A percentile compares a stretch with the other conserved stretches of the same genome.
These are phyloP conservation scores for Podochytrium sp. DNA, from an alignment of 192 early-diverging fungal genomes.

Conservation along the genomic window DNA sequence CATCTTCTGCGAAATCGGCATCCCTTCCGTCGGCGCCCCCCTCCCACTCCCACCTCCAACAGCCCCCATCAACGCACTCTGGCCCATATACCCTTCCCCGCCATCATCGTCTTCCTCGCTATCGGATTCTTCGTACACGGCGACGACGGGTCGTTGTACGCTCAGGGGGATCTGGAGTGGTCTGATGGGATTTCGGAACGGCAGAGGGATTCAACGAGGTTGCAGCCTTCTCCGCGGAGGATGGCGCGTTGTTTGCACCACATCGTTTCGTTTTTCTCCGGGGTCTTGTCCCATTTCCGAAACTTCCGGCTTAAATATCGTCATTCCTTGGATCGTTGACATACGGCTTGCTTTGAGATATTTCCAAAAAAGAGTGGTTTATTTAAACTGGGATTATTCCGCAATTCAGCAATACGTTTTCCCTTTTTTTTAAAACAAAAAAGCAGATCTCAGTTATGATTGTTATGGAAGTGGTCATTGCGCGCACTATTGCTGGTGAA, in stretches of 20 bases:
- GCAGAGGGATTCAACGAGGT: conserved; percentile 74
- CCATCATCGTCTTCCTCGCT: conserved; percentile 32
- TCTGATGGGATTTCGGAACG: conserved; percentile 35
- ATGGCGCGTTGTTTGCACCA: conserved; percentile 82
- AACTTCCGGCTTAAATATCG: too few relatives aligned
- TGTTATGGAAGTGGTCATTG: too few relatives aligned
- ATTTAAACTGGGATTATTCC: too few relatives aligned
- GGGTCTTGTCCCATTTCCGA: conserved; percentile 49
- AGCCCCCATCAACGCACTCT: conserved; percentile 17
- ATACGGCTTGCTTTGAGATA: background rate
- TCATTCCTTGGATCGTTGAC: too few relatives aligned
- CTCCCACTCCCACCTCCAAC: background rate
- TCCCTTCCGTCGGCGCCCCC: conserved; percentile 20
- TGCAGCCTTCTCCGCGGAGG: conserved; percentile 84
- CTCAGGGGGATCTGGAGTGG: conserved; percentile 41
- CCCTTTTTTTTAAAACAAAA: too few relatives aligned
- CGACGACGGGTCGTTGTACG: conserved; percentile 50
- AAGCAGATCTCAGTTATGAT: too few relatives aligned
- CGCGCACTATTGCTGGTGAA: too few relatives aligned
- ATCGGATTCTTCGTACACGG: conserved; percentile 55
- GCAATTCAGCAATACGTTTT: too few relatives aligned
- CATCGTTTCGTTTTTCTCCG: conserved; percentile 81
- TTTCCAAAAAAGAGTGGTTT: background rate
- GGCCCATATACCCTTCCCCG: conserved; percentile 25
- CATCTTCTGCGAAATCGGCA: conserved; percentile 39